Base-by-base conservation (phyloP, 257 asterid species). In the Paulownia fortunei region DNA sequence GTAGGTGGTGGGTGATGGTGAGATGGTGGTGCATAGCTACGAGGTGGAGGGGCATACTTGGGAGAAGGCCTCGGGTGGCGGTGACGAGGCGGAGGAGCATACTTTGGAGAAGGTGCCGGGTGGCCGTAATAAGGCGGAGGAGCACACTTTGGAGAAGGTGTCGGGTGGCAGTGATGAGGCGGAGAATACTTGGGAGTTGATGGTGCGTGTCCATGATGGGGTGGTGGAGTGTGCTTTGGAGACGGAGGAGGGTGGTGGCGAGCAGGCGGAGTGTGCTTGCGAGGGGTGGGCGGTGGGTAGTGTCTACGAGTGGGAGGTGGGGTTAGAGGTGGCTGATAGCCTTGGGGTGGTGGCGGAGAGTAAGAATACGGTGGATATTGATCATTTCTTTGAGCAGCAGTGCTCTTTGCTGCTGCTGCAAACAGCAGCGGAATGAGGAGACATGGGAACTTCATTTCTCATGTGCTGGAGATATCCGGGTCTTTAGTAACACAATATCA, bases 401-500 rank as follows among this genome's bases (percentile, higher is more conserved):
- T 15, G 64, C 72, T 62, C 39, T 8, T 13, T n/a, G n/a, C n/a
- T 34, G 79, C 72, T 16, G 72, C 49, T 34, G 64, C 79, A 47
- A 62, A 63, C 5, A 74, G 64, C 54, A 74, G 9, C 47, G 36
- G 42, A 19, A 52, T 19, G 64, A 63, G 63, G 16, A 61, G 23
- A 41, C 11, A 4, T 47, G 12, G 52, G 21, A 47, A 54, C 72
- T 63, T 62, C 79, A 74, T 74, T 62, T 18, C 46, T 73, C 11
- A 34, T 41, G 3, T 41, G 47, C 16, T 1, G 13, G 13, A 12
- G 19, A 32, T 37, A 30, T 42, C 23, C 3, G 42, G 21, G 12
- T 67, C 47, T n/a, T 9, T 18, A 6, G 2, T 18, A 0, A 21
- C 72, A 41, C 4, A n/a, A 23, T 0, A 6, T 6, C 3, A 4